A percentile compares a stretch with the other conserved stretches of the same genome.
Conservation (phyloP, 1,139 yeast genomes). For the Magnusiomyces starmeri region DNA sequence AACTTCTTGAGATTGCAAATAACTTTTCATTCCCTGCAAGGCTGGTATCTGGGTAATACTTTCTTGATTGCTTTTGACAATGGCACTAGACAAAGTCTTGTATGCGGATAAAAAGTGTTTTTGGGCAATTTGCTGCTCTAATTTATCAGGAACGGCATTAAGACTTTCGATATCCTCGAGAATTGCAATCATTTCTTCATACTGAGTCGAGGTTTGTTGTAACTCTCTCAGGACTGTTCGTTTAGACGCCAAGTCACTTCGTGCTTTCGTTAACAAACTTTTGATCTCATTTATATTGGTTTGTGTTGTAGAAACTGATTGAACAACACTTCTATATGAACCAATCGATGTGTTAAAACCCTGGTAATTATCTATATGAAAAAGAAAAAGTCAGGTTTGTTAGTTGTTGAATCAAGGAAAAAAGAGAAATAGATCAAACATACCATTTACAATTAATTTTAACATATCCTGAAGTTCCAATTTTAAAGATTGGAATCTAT, state of each 20-base stretch:
- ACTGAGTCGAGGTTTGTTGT: conserved; percentile 54
- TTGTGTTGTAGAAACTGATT: conserved; percentile 52
- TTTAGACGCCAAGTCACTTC: conserved; percentile 47
- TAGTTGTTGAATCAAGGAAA: background rate
- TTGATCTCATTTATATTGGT: conserved; percentile 45
- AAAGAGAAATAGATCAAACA: too few relatives aligned
- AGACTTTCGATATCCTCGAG: conserved; percentile 63
- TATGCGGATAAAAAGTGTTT: conserved; percentile 69
- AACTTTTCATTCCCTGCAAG: conserved; percentile 48
- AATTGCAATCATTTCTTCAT: conserved; percentile 63
- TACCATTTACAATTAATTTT: conserved; percentile 59
- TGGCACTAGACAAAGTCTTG: conserved; percentile 50
- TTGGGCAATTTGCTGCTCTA: conserved; percentile 59
- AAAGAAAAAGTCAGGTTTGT: background rate
- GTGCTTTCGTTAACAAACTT: conserved; percentile 43
- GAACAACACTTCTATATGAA: conserved; percentile 57
- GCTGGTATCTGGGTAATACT: conserved; percentile 59
- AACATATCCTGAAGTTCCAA: conserved; percentile 50
- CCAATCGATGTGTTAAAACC: conserved; percentile 79
- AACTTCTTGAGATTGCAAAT: conserved; percentile 52
- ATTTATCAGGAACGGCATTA: conserved; percentile 49
- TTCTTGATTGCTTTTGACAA: conserved; percentile 49
- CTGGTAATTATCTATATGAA: conserved; percentile 48
- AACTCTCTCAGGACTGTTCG: conserved; percentile 55
- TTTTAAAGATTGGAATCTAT: conserved; percentile 51